phyloP scores from a whole-genome alignment of 768 basidiomycete genomes.

The Russula compacta region DNA sequence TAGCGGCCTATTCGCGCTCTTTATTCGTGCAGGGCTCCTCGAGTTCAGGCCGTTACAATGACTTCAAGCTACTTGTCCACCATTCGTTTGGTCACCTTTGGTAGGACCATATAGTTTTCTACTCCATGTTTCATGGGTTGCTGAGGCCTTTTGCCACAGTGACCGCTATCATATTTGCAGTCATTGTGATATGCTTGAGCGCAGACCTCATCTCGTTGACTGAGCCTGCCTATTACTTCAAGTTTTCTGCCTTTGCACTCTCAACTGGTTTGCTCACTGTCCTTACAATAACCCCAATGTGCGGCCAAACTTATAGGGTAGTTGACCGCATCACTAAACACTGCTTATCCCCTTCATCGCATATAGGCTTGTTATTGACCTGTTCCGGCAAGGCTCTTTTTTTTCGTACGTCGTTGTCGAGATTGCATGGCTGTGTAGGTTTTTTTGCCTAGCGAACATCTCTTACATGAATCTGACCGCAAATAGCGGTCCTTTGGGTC shows the following conservation, averaged over 20 bases:
- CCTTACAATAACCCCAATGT: constrained; percentile 27
- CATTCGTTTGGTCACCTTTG: background rate
- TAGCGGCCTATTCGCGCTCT: background rate
- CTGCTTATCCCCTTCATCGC: no score
- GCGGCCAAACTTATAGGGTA: background rate
- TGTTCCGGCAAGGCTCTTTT: constrained; percentile 29
- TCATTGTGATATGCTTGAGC: constrained; percentile 27
- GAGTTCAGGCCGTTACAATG: background rate
- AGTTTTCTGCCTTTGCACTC: constrained; percentile 26
- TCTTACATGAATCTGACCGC: background rate
- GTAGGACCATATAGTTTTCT: background rate
- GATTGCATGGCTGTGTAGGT: constrained; percentile 31
- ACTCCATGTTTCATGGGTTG: background rate
- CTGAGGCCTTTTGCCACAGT: background rate
- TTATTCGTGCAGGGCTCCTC: background rate
- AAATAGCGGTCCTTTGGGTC: constrained; percentile 28
- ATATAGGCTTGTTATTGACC: constrained; percentile 30
- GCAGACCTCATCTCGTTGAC: constrained; percentile 25
- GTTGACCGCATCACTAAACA: background rate
- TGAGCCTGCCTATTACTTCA: constrained; percentile 7
- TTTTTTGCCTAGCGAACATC: background rate
- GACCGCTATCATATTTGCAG: constrained; percentile 22
- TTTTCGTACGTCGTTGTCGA: constrained; percentile 34
- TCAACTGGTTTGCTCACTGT: constrained; percentile 26
- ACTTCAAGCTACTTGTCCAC: background rate